Evolutionary conservation across 352 stramenopile genomes (phyloP), one percentile per base, ranked within the genome.

Genomic region (Nothophytophthora sp.): DNA sequence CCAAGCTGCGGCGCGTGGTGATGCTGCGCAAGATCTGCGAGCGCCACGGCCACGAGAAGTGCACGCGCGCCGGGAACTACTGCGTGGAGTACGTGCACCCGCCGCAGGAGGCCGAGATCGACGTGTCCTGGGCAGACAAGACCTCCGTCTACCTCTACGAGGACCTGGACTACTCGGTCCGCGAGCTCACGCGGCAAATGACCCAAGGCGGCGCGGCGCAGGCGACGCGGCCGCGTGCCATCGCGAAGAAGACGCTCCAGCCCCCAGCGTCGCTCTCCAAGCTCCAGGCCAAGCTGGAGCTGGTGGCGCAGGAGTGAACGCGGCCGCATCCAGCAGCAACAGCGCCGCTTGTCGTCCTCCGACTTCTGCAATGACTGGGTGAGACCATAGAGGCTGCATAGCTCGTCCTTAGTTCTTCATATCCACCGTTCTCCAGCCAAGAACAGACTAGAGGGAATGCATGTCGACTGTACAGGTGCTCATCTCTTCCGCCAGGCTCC

Each of bases 11-110:
- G 6, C 79, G 81, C 16, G 60, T 94, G 19, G 71, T 94, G 16
- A 90, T 76, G 28, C 63, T 94, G 45, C 79, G 79, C 39, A 89
- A 90, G 63, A 76, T 94, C 32, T 94, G 83, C 43, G 81, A 86
- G 47, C 81, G 83, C 38, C 83, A 94, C 44, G 78, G 83, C 1
- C 51, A 73, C 22, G 53, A 73, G 19, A 87, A 86, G 60, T 94
- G 83, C 56, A 39, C 36, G 30, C 75, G 75, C 32, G 64, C 70
- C 20, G 54, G 58, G 8, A 91, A 76, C 42, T 70, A 63, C 38
- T 94, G 83, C 52, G 53, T 85, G 19, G 62, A 81, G 10, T 94
- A 89, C 53, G 71, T 84, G 8, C 77, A 93, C 46, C 83, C 83
- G 24, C 83, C 83, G 0, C 28, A 72, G 36, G 63, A 88, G 55